Evolutionary conservation across 148 eudicot species (phyloP).

Genomic region (Cornus controversa): DNA sequence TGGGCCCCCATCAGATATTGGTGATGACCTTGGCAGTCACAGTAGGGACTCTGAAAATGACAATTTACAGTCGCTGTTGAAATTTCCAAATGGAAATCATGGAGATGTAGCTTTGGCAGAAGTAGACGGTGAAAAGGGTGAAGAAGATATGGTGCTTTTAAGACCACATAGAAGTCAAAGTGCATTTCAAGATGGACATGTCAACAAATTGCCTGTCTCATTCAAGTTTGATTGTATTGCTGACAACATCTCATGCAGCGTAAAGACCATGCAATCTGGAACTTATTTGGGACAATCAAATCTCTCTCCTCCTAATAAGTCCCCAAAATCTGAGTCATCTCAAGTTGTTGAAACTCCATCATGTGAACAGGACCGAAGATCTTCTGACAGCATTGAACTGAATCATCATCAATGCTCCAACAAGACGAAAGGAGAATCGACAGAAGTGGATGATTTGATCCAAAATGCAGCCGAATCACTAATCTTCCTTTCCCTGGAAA

Average conservation of each 20-base stretch:
- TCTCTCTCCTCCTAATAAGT: constrained; percentile 12
- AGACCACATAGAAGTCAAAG: constrained; percentile 10
- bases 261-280: constrained; percentile 38
- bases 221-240: constrained; percentile 24
- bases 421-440: constrained; percentile 18
- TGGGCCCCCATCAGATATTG: constrained; percentile 1
- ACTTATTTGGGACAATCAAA: constrained; percentile 27
- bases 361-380: constrained; percentile 30
- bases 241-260: constrained; percentile 25
- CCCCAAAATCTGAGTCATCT: constrained; percentile 10
- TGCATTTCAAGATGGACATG: constrained; percentile 16
- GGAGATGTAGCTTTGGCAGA: neutral
- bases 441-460: constrained; percentile 26
- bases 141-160: neutral
- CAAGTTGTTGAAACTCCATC: constrained; percentile 14
- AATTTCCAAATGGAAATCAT: constrained; percentile 4
- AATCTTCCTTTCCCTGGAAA: constrained; percentile 27
- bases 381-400: constrained; percentile 29
- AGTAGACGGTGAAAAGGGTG: neutral
- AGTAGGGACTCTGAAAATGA: constrained; percentile 9
- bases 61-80: constrained; percentile 11
- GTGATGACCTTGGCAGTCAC: constrained; percentile 20
- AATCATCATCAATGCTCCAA: constrained; percentile 16
- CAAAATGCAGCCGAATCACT: constrained; percentile 51
- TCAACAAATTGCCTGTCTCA: neutral